Conservation (phyloP, 1,284 basidiomycete genomes). For the Puccinia triticina region DNA sequence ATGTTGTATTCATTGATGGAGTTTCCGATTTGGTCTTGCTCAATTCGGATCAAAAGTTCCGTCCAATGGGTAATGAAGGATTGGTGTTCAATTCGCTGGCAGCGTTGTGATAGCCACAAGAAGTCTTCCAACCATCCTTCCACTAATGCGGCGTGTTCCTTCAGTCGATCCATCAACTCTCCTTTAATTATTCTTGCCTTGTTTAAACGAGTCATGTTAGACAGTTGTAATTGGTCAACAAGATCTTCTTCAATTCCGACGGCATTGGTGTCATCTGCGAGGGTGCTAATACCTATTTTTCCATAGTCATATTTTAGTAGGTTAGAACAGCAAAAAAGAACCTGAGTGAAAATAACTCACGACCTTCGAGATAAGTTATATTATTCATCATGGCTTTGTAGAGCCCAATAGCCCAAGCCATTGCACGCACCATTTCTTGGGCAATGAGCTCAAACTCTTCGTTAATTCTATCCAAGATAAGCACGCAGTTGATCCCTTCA, state of each 20-base stretch:
- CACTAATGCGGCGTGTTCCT: not conserved
- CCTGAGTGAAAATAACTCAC: not conserved
- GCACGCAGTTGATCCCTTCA: not conserved
- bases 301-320: not conserved
- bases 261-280: no score
- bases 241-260: no score
- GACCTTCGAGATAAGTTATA: not conserved
- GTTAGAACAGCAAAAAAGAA: not conserved
- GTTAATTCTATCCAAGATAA: not conserved
- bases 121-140: not conserved
- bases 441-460: slow-evolving; percentile 1
- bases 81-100: not conserved
- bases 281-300: no score
- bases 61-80: not conserved
- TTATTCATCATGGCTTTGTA: not conserved
- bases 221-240: not conserved
- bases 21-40: not conserved
- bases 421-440: not conserved
- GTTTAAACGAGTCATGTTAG: not conserved
- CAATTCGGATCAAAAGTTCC: no score
- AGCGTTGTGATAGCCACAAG: not conserved
- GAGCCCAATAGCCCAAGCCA: not conserved
- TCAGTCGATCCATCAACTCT: no score
- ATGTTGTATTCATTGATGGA: no score
- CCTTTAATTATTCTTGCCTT: no score